phyloP scores from a whole-genome alignment of 148 eudicot species.

The Diospyros lotus region DNA sequence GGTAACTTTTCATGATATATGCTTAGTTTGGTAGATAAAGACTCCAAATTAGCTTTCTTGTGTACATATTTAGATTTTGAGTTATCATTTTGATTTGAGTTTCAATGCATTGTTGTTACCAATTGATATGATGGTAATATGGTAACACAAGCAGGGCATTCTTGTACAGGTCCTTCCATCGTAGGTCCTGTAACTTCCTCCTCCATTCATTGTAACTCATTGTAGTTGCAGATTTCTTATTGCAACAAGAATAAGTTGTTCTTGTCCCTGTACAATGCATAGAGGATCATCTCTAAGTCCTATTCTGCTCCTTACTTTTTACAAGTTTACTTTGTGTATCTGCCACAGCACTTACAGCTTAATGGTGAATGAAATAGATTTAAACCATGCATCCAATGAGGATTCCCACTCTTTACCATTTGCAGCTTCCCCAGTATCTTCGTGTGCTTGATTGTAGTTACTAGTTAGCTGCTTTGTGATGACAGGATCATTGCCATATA shows the following conservation, averaged over 20 bases:
- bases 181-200: background rate
- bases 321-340: no score
- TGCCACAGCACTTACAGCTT: no score
- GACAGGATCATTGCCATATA: no score
- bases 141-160: background rate
- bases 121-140: background rate
- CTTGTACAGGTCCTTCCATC: background rate
- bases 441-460: no score
- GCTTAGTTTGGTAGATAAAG: conserved; percentile 1
- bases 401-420: no score
- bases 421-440: no score
- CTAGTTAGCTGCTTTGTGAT: no score
- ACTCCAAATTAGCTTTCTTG: background rate
- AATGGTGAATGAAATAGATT: no score
- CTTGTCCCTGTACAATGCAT: background rate
- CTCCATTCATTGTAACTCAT: background rate
- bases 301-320: no score
- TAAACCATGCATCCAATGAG: no score
- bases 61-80: conserved; percentile 13
- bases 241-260: background rate
- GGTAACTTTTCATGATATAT: background rate
- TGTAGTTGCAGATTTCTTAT: background rate
- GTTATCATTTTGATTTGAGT: background rate
- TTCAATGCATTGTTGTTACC: conserved; percentile 3
- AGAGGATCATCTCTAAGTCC: no score